Evolutionary conservation across 805 yeast species (phyloP).

Genomic region (Zygosaccharomyces pseudorouxii): DNA sequence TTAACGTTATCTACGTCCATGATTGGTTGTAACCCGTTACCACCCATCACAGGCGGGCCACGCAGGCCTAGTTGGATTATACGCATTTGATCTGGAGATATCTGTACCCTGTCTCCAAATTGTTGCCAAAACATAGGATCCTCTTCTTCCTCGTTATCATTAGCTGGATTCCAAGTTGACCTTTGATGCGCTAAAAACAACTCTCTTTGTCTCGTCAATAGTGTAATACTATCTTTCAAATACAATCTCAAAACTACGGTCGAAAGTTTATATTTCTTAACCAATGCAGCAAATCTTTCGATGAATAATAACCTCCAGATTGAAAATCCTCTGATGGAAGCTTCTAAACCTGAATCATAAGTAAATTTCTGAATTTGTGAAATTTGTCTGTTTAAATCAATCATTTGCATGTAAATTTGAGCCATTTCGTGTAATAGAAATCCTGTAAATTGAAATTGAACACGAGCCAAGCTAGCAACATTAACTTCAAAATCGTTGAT

Average conservation of each 20-base stretch:
- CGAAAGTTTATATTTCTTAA: conserved; percentile 30
- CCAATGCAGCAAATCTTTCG: conserved; percentile 25
- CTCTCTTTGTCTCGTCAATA: conserved; percentile 34
- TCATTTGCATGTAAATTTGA: conserved; percentile 30
- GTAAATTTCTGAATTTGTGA: conserved; percentile 27
- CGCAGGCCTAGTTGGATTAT: conserved; percentile 27
- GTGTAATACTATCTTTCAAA: conserved; percentile 32
- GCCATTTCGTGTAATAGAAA: conserved; percentile 35
- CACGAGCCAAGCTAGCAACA: conserved; percentile 35
- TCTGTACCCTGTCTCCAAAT: conserved; percentile 16
- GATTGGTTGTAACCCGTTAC: conserved; percentile 13
- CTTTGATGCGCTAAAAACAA: conserved; percentile 29
- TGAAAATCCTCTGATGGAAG: conserved; percentile 26
- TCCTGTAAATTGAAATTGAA: conserved; percentile 36
- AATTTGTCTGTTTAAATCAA: conserved; percentile 31
- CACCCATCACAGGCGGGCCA: conserved; percentile 15
- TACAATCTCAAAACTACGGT: conserved; percentile 33
- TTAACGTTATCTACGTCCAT: conserved; percentile 10
- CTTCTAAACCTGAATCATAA: conserved; percentile 16
- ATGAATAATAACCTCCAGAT: conserved; percentile 30
- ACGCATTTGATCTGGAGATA: conserved; percentile 27
- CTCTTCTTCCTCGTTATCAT: conserved; percentile 13
- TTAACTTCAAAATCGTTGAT: conserved; percentile 36
- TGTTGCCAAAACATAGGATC: conserved; percentile 15
- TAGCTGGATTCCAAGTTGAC: conserved; percentile 15